phyloP scores from a whole-genome alignment of 73 alveolate genomes.

The Paramecium sexaurelia region DNA sequence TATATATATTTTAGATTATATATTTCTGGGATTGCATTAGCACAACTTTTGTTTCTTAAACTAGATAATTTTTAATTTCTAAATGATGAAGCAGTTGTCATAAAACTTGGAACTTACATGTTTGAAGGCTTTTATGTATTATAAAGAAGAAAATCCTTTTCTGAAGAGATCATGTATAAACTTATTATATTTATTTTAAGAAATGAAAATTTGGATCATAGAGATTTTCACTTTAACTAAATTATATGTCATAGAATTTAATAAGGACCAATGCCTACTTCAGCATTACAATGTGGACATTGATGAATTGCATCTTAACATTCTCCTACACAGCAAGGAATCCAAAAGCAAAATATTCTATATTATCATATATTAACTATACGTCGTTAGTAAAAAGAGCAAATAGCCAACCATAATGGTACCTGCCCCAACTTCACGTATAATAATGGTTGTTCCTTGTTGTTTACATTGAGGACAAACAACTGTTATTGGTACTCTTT shows the following conservation, averaged over 20 bases:
- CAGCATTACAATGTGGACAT: slow-evolving; percentile 24
- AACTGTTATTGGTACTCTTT: neutral
- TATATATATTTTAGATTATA: neutral
- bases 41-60: slow-evolving; percentile 23
- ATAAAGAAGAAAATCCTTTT: neutral
- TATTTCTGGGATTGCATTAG: neutral
- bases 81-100: slow-evolving; percentile 14
- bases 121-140: neutral
- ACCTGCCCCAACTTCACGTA: neutral
- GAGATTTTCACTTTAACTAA: neutral
- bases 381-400: neutral
- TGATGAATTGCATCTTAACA: slow-evolving; percentile 19
- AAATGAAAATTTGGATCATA: neutral
- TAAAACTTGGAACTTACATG: slow-evolving; percentile 6
- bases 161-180: neutral
- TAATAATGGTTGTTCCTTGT: neutral
- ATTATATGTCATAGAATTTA: neutral
- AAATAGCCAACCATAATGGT: slow-evolving; percentile 8
- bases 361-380: neutral
- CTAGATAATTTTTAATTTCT: slow-evolving; percentile 5
- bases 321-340: slow-evolving; percentile 37
- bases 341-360: slow-evolving; percentile 42
- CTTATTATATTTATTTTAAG: neutral
- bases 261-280: slow-evolving; percentile 37
- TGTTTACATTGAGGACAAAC: slow-evolving; percentile 19